Base-by-base conservation (phyloP, 2,329 filamentous ascomycete species). In the Fusarium sarcochroum region DNA sequence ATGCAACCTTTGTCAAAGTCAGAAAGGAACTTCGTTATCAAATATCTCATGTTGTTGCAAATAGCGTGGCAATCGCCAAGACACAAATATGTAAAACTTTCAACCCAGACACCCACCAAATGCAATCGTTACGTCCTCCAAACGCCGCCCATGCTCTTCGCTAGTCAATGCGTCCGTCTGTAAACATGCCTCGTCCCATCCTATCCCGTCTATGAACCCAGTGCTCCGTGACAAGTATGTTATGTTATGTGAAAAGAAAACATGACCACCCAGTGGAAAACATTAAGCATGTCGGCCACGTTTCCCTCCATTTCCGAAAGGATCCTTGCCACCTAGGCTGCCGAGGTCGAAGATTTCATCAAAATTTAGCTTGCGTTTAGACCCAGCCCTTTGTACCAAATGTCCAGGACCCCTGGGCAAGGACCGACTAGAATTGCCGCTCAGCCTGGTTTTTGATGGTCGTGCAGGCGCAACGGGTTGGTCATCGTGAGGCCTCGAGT, bases 281-380 rank as follows among this genome's bases (percentile, higher is more conserved):
- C 23, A 40, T 78, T 70, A 81, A 58, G 76, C 66, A 67, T 88
- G 86, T 51, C 86, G 81, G 53, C 79, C 82, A 58, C 87, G 80
- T 76, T 89, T 89, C 41, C 80, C 79, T 35, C 78, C 78, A 30
- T 79, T 80, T 15, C 83, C 82, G 67, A 86, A 85, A 34, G 83
- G 76, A 63, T 93, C 90, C 74, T 90, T 91, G 42, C 87, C 87
- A 61, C 85, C 85, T 50, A 91, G 77, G 67, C 87, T 89, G 53
- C 88, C 87, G 9, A 75, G 57, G 30, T 93, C 91, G 75, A 94
- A 94, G 54, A 93, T 89, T 73, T 94, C 92, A 23, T 89, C 87
- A 73, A 92, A 86, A 71, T 92, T 91, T 70, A 93, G 85, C 72
- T 91, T 87, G 41, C 92, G 86, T 78, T 95, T 95, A 70, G 89